A percentile compares a stretch with the other conserved stretches of the same genome.
phyloP scores from a whole-genome alignment of 2,329 filamentous ascomycete genomes.

The Aulographum hederae region DNA sequence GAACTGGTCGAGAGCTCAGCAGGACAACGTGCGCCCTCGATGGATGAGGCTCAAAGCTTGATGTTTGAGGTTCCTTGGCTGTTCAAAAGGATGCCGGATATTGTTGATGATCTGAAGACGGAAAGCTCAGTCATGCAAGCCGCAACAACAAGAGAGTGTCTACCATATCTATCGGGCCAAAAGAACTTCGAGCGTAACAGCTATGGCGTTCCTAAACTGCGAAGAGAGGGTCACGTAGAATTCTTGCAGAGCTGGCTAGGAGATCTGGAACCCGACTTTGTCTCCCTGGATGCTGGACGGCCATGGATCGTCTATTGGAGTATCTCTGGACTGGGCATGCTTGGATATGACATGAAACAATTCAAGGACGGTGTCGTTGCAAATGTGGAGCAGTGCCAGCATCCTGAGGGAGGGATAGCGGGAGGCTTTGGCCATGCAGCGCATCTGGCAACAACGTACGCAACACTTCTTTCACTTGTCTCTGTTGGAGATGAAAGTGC shows the following conservation, averaged over 20 bases:
- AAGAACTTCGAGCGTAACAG: slow-evolving; percentile 28
- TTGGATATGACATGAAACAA: slow-evolving; percentile 52
- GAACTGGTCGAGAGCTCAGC: no score
- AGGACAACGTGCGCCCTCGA: no score
- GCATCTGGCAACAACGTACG: slow-evolving; percentile 81
- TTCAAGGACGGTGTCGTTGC: slow-evolving; percentile 55
- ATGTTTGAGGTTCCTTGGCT: no score
- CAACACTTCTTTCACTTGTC: slow-evolving; percentile 58
- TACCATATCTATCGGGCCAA: slow-evolving; percentile 40
- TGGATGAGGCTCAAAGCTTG: no score
- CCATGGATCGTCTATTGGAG: slow-evolving; percentile 96
- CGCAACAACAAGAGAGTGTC: slow-evolving; percentile 46
- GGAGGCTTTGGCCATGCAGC: slow-evolving; percentile 83
- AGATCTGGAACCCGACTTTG: slow-evolving; percentile 50
- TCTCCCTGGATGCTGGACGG: slow-evolving; percentile 64
- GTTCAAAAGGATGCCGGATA: slow-evolving; percentile 39
- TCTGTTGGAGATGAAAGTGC: slow-evolving; percentile 59
- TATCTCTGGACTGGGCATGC: slow-evolving; percentile 51
- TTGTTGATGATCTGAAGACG: slow-evolving; percentile 49
- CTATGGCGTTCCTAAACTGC: slow-evolving; percentile 58
- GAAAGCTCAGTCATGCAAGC: slow-evolving; percentile 51
- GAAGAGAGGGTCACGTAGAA: slow-evolving; percentile 37
- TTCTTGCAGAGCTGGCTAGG: slow-evolving; percentile 40
- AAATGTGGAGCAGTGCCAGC: slow-evolving; percentile 52
- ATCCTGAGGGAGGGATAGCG: slow-evolving; percentile 68